Conservation (phyloP, 768 basidiomycete species). For the Multifurca ochricompacta region DNA sequence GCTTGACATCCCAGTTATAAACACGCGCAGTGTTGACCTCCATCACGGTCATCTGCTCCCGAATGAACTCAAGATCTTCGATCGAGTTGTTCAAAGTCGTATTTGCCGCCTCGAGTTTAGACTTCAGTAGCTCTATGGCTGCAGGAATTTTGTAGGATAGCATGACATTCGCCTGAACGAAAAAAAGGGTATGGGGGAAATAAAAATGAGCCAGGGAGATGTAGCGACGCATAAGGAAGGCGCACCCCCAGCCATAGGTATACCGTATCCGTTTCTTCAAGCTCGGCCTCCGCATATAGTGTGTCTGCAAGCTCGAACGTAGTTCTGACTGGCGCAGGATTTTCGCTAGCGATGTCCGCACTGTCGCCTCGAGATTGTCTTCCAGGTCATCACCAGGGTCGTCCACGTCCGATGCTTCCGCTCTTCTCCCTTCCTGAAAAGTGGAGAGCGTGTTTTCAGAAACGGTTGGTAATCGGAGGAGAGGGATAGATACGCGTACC, state of each 20-base stretch:
- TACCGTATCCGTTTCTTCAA: constrained; percentile 82
- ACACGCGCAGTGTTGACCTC: constrained; percentile 92
- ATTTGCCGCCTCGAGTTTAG: constrained; percentile 70
- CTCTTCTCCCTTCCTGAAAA: constrained; percentile 52
- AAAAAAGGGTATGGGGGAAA: neutral
- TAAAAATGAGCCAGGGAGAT: neutral
- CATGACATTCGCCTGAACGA: constrained; percentile 88
- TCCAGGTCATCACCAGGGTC: constrained; percentile 25
- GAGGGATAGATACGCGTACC: constrained; percentile 35
- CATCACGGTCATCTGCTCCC: constrained; percentile 95
- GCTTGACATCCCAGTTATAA: constrained; percentile 94
- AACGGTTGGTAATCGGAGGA: neutral
- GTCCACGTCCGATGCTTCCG: constrained; percentile 27
- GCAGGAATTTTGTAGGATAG: constrained; percentile 81
- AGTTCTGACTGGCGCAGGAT: constrained; percentile 55
- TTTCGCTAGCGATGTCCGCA: constrained; percentile 41
- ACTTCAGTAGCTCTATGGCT: constrained; percentile 64
- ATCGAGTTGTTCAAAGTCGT: constrained; percentile 55
- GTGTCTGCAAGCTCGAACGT: constrained; percentile 97
- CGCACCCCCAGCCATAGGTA: constrained; percentile 94
- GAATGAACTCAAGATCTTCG: constrained; percentile 86
- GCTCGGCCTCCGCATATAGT: constrained; percentile 82
- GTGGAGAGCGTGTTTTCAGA: no score
- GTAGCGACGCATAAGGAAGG: constrained; percentile 15
- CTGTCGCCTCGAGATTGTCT: constrained; percentile 46